Percentiles rank a stretch among this genome's conserved stretches.
phyloP scores from a whole-genome alignment of 2,329 filamentous ascomycete species.

The Periconia sp. region DNA sequence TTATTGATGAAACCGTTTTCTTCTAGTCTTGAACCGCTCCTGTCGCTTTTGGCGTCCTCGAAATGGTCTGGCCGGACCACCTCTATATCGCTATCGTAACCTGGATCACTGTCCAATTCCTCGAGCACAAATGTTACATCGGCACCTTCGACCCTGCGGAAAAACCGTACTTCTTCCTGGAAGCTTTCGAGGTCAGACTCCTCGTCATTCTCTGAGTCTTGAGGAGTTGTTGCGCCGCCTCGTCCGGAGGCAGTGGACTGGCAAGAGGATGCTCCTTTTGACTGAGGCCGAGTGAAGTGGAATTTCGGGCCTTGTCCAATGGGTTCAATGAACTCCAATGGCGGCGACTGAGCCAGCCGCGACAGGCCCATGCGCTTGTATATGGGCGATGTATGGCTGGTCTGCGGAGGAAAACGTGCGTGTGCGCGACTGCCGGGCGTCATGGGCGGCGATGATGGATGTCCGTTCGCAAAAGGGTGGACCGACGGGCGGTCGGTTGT shows the following conservation, averaged over 20 bases:
- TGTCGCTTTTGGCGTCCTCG: slow-evolving; percentile 50
- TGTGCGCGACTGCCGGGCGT: slow-evolving; percentile 38
- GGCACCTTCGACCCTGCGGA: slow-evolving; percentile 34
- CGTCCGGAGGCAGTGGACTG: slow-evolving; percentile 46
- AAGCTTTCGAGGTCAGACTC: slow-evolving; percentile 36
- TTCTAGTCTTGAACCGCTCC: slow-evolving; percentile 34
- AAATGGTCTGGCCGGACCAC: slow-evolving; percentile 52
- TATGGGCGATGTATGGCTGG: slow-evolving; percentile 39
- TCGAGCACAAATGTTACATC: slow-evolving; percentile 48
- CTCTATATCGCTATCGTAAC: slow-evolving; percentile 50
- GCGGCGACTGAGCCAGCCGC: slow-evolving; percentile 42
- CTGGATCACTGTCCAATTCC: slow-evolving; percentile 48
- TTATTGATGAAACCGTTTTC: slow-evolving; percentile 36
- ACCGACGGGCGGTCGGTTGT: slow-evolving; percentile 34
- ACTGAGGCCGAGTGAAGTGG: slow-evolving; percentile 44
- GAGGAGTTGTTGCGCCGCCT: slow-evolving; percentile 36
- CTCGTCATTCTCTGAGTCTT: slow-evolving; percentile 35
- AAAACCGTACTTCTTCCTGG: slow-evolving; percentile 28
- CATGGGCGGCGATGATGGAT: slow-evolving; percentile 46
- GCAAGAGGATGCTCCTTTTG: slow-evolving; percentile 41
- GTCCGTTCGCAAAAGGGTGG: slow-evolving; percentile 35
- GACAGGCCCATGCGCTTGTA: slow-evolving; percentile 41
- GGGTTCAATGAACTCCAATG: slow-evolving; percentile 45
- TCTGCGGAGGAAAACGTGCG: slow-evolving; percentile 33
- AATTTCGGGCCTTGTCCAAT: slow-evolving; percentile 43